Conservation (phyloP, 208 protist species). For the Crithidia expoeki region DNA sequence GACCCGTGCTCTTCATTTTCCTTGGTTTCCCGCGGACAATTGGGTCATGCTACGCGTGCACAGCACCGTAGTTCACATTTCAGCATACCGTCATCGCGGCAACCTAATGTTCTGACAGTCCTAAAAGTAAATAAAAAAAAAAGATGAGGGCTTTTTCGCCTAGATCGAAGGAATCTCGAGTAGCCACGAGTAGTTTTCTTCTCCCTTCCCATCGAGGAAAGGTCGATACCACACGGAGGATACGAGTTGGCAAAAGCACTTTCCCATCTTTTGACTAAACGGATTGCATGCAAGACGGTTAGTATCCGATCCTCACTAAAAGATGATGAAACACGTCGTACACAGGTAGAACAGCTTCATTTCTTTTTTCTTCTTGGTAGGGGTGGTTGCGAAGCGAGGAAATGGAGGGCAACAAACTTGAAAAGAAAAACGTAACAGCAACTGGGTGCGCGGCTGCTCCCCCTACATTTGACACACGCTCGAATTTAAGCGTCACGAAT, state of each 20-base stretch:
- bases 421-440: background rate
- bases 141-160: constrained; percentile 1
- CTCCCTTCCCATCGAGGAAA: background rate
- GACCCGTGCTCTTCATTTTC: background rate
- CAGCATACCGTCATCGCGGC: background rate
- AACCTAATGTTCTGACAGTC: background rate
- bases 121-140: constrained; percentile 10
- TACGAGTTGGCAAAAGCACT: no score
- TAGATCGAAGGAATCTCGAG: background rate
- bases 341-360: background rate
- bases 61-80: background rate
- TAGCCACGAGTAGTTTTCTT: background rate
- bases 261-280: no score
- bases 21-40: background rate
- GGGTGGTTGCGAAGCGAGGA: background rate
- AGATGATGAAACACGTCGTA: background rate
- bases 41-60: background rate
- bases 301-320: no score
- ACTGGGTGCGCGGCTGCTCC: background rate
- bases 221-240: no score
- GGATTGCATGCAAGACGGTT: no score
- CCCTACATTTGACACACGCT: constrained; percentile 5
- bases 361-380: background rate
- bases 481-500: constrained; percentile 5
- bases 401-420: background rate